Percentiles rank a stretch among this genome's conserved stretches.
Evolutionary conservation across 495 filamentous ascomycete species (phyloP).

Genomic region (Talaromyces nanjingensis): DNA sequence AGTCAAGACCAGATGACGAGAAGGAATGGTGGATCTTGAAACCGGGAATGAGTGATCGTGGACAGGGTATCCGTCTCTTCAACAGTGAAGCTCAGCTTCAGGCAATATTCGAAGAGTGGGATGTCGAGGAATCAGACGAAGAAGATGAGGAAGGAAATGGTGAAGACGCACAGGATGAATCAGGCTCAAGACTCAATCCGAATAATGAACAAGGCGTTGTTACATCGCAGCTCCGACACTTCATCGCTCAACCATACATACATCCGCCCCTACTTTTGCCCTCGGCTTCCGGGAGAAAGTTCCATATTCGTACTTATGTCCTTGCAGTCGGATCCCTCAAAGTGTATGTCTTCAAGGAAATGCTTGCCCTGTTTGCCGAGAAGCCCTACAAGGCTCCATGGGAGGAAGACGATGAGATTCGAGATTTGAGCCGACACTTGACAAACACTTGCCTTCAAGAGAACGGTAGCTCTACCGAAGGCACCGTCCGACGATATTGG

Average conservation of each 20-base stretch:
- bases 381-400: slow-evolving; percentile 50
- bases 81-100: slow-evolving; percentile 71
- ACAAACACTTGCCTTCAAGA: slow-evolving; percentile 94
- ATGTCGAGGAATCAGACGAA: slow-evolving; percentile 50
- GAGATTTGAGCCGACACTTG: slow-evolving; percentile 63
- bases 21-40: slow-evolving; percentile 97
- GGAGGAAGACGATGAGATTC: slow-evolving; percentile 38
- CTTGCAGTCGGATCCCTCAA: slow-evolving; percentile 68
- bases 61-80: slow-evolving; percentile 87
- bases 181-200: background rate
- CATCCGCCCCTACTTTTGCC: slow-evolving; percentile 76
- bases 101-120: slow-evolving; percentile 83
- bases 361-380: slow-evolving; percentile 88
- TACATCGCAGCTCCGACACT: slow-evolving; percentile 89
- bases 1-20: slow-evolving; percentile 35
- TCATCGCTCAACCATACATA: slow-evolving; percentile 94
- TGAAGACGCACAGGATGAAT: slow-evolving; percentile 19
- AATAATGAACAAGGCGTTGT: slow-evolving; percentile 49
- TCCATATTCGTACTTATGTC: slow-evolving; percentile 91
- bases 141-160: slow-evolving; percentile 30
- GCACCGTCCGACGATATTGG: slow-evolving; percentile 66
- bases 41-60: slow-evolving; percentile 92
- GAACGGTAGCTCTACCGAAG: slow-evolving; percentile 42
- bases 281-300: slow-evolving; percentile 64
- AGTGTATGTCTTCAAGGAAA: slow-evolving; percentile 80